phyloP scores from a whole-genome alignment of 2,329 filamentous ascomycete species.

The Talaromyces sp. region DNA sequence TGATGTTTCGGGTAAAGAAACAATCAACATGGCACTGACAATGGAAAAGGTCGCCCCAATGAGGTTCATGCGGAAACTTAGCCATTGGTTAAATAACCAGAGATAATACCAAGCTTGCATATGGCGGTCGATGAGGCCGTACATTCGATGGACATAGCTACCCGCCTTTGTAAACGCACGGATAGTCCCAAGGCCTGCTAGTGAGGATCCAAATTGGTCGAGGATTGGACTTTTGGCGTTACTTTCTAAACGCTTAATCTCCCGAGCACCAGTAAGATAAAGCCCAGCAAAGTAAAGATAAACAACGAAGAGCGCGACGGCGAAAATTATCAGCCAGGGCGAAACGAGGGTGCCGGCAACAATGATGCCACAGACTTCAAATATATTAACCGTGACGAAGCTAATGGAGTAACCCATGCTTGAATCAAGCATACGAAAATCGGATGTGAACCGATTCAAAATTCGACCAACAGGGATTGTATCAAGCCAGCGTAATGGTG shows the following conservation, averaged over 20 bases:
- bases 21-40: conserved; percentile 58
- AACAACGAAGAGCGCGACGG: conserved; percentile 51
- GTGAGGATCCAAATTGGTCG: conserved; percentile 68
- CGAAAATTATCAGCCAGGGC: conserved; percentile 58
- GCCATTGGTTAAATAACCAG: conserved; percentile 71
- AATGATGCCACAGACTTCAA: conserved; percentile 61
- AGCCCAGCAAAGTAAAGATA: conserved; percentile 52
- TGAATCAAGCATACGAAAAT: conserved; percentile 69
- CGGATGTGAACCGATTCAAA: conserved; percentile 70
- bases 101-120: conserved; percentile 60
- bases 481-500: conserved; percentile 71
- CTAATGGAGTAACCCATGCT: conserved; percentile 58
- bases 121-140: conserved; percentile 62
- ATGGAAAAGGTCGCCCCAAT: conserved; percentile 64
- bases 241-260: conserved; percentile 71
- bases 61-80: conserved; percentile 65
- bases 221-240: conserved; percentile 73
- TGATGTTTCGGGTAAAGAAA: conserved; percentile 56
- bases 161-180: conserved; percentile 65
- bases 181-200: conserved; percentile 68
- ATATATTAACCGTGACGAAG: conserved; percentile 52
- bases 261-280: conserved; percentile 64
- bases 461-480: conserved; percentile 72
- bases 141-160: conserved; percentile 65
- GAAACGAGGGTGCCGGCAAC: conserved; percentile 63